Evolutionary conservation across 2,329 filamentous ascomycete genomes (phyloP).

Genomic region (Aspergillus hortae): DNA sequence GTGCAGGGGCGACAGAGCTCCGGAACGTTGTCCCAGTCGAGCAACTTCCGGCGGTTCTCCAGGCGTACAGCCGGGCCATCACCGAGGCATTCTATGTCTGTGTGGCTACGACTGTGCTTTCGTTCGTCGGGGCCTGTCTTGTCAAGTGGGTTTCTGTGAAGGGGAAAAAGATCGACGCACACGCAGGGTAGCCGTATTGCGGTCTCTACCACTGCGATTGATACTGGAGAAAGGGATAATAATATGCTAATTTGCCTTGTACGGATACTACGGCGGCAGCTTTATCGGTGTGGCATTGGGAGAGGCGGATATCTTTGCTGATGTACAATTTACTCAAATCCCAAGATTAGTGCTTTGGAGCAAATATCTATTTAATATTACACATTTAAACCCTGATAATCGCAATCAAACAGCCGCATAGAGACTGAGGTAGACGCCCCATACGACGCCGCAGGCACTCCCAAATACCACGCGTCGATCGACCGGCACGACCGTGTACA

Average conservation of each 20-base stretch:
- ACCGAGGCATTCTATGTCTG: slow-evolving; percentile 38
- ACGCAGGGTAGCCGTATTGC: slow-evolving; percentile 5
- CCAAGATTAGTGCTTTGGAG: no score
- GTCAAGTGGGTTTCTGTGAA: slow-evolving; percentile 43
- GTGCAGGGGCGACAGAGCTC: slow-evolving; percentile 38
- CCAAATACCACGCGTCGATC: slow-evolving; percentile 67
- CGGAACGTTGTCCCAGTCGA: slow-evolving; percentile 24
- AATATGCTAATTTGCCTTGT: no score
- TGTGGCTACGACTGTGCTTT: slow-evolving; percentile 34
- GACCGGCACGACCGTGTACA: slow-evolving; percentile 70
- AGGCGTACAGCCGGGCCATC: slow-evolving; percentile 37
- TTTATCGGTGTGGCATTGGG: no score
- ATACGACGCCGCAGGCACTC: slow-evolving; percentile 67
- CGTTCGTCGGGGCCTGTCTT: slow-evolving; percentile 30
- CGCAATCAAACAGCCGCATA: slow-evolving; percentile 41
- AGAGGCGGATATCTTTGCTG: no score
- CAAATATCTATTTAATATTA: no score
- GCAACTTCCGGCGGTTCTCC: slow-evolving; percentile 26
- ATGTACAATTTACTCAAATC: no score
- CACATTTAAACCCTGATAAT: neutral
- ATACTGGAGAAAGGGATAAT: no score
- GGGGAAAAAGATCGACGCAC: slow-evolving; percentile 28
- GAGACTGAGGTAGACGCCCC: slow-evolving; percentile 73
- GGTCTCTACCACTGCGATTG: neutral
- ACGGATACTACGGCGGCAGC: no score